Conservation (phyloP, 1,284 basidiomycete genomes). For the Vanrija humicola region DNA sequence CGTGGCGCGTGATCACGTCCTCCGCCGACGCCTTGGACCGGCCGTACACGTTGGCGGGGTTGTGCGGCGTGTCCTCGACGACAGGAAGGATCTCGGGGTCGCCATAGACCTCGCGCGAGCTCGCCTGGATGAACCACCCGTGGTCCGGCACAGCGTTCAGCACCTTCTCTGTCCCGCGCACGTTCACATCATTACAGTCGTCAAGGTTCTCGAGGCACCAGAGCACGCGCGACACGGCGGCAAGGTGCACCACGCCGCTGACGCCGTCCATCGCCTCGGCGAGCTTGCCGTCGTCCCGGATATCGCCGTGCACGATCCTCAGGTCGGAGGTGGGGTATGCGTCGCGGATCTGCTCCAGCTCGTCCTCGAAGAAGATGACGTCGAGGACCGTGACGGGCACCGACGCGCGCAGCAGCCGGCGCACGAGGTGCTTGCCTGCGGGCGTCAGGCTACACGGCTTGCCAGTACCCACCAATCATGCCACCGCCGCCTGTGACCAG, state of each 20-base stretch:
- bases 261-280: conserved; percentile 16
- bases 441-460: too few species aligned
- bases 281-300: conserved; percentile 18
- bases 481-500: not conserved
- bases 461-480: not conserved
- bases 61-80: conserved; percentile 15
- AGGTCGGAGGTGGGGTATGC: conserved; percentile 10
- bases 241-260: conserved; percentile 27
- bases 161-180: conserved; percentile 25
- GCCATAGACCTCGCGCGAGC: conserved; percentile 34
- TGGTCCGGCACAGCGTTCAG: conserved; percentile 15
- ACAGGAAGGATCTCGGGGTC: conserved; percentile 21
- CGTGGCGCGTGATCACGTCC: conserved; percentile 7
- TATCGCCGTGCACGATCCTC: conserved; percentile 18
- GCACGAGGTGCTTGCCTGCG: conserved; percentile 25
- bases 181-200: conserved; percentile 37
- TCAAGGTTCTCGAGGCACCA: conserved; percentile 29
- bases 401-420: conserved; percentile 12
- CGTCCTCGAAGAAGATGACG: conserved; percentile 19
- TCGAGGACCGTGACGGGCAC: conserved; percentile 24
- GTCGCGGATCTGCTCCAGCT: conserved; percentile 14
- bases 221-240: conserved; percentile 24
- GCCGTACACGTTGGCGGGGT: conserved; percentile 25
- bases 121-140: conserved; percentile 37
- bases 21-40: conserved; percentile 19